Base-by-base conservation (phyloP, 108 stramenopile genomes). In the Seminavis robusta region DNA sequence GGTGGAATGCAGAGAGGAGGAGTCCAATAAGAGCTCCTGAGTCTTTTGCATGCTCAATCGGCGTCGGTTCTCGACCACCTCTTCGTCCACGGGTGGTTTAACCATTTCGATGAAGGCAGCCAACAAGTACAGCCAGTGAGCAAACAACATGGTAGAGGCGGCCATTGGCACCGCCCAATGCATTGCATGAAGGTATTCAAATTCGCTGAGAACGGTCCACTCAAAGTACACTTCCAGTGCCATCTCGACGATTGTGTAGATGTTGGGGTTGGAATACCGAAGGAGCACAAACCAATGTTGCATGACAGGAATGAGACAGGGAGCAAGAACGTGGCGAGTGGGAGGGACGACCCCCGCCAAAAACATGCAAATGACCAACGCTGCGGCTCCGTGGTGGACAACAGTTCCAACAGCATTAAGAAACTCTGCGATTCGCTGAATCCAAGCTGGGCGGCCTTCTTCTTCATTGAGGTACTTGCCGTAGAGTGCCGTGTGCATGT, bases 201-300 rank as follows among this genome's bases (percentile, higher is more conserved):
- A 25, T 4, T 49, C 9, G 15, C 26, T 28, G 23, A 49, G 21
- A 21, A 25, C 8, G 5, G 15, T 29, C 48, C 48, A 49, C 21
- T 49, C 48, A 49, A 49, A 49, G 8, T 29, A 49, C 4, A 49
- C 28, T 29, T 49, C 48, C 5, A 49, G 23, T 4, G 5, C 6
- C 7, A 49, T 6, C 29, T 49, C 48, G 21, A 49, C 15, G 24
- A 7, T 15, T 7, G 23, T 15, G 48, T 49, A 49, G 23, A 29
- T 13, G 4, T 15, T 10, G 15, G 28, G 15, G 29, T 49, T 49
- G 26, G 15, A 15, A 26, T 53, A 37, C 6, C 5, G 5, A 13
- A 53, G 4, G 33, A 53, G 36, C 9, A 37, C 52, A 53, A 53
- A 33, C 52, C 52, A 53, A 24, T 53, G 52, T 37, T 53, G 52